Conservation (phyloP, 495 filamentous ascomycete genomes). For the Lophiotrema nucula region DNA sequence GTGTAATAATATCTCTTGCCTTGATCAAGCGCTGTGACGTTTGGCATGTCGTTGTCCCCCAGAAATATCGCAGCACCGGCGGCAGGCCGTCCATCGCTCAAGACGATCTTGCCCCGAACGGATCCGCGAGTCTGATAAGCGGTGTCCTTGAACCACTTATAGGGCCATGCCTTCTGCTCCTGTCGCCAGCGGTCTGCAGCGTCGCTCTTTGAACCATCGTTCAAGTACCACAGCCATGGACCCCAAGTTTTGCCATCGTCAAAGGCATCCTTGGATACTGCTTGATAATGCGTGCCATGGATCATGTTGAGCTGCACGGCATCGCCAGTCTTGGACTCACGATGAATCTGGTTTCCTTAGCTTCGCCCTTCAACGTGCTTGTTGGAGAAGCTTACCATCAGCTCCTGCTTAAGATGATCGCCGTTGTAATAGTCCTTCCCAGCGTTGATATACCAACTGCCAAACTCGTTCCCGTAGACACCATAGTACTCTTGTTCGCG, state of each 20-base stretch:
- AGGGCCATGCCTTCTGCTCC: slow-evolving; percentile 43
- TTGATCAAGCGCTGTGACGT: slow-evolving; percentile 39
- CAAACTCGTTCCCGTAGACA: slow-evolving; percentile 38
- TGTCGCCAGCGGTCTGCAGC: slow-evolving; percentile 33
- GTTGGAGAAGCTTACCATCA: slow-evolving; percentile 35
- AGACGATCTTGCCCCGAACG: slow-evolving; percentile 38
- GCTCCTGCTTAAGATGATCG: slow-evolving; percentile 46
- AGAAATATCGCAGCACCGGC: slow-evolving; percentile 44
- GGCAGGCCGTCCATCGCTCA: slow-evolving; percentile 45
- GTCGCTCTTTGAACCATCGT: slow-evolving; percentile 42
- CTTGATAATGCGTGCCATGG: slow-evolving; percentile 47
- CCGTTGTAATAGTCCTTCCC: slow-evolving; percentile 49
- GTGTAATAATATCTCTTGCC: slow-evolving; percentile 47
- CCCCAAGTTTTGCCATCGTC: slow-evolving; percentile 45
- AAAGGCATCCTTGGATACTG: slow-evolving; percentile 37
- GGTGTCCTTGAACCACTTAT: slow-evolving; percentile 42
- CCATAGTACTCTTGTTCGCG: slow-evolving; percentile 10
- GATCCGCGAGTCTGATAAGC: slow-evolving; percentile 43
- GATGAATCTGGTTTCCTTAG: slow-evolving; percentile 26
- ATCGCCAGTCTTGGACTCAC: slow-evolving; percentile 44
- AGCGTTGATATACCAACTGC: slow-evolving; percentile 48
- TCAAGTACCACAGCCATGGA: slow-evolving; percentile 48
- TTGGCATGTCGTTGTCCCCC: slow-evolving; percentile 41
- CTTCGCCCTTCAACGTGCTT: neutral
- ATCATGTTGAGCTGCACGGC: slow-evolving; percentile 48